Conservation (phyloP, 106 monocot genomes). For the Dendrobium nobile region DNA sequence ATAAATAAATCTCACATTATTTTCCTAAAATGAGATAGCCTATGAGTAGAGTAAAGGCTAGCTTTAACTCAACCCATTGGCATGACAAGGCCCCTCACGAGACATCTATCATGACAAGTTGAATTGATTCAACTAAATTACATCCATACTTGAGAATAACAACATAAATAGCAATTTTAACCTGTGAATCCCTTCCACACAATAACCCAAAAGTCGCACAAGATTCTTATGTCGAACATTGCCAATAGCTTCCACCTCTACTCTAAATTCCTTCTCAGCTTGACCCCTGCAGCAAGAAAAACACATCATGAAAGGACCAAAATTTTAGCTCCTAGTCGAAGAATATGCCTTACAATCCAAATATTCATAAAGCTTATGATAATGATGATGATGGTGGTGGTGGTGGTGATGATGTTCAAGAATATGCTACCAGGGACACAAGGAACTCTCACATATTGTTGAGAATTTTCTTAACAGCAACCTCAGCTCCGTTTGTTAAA, state of each 20-base stretch:
- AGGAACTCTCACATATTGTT: slow-evolving; percentile 24
- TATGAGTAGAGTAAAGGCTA: not conserved
- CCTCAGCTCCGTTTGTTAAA: slow-evolving; percentile 16
- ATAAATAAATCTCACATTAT: not conserved
- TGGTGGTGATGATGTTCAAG: not conserved
- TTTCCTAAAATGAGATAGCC: not conserved
- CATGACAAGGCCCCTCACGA: not conserved
- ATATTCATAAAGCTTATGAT: not conserved
- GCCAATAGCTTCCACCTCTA: slow-evolving; percentile 88
- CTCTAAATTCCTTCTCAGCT: slow-evolving; percentile 87
- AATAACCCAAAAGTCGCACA: slow-evolving; percentile 76
- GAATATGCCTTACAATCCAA: not conserved
- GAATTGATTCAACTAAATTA: not conserved
- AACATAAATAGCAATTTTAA: slow-evolving; percentile 7
- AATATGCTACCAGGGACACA: not conserved
- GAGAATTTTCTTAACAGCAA: slow-evolving; percentile 29
- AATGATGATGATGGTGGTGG: too few species aligned
- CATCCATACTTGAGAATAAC: not conserved
- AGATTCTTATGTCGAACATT: slow-evolving; percentile 86
- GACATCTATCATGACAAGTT: not conserved
- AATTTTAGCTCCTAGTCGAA: not conserved
- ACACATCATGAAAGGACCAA: slow-evolving; percentile 14
- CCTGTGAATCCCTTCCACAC: slow-evolving; percentile 80
- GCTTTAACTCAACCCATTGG: not conserved
- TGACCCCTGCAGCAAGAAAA: slow-evolving; percentile 47